Base-by-base conservation (phyloP, 805 yeast species). In the Torulaspora quercuum region DNA sequence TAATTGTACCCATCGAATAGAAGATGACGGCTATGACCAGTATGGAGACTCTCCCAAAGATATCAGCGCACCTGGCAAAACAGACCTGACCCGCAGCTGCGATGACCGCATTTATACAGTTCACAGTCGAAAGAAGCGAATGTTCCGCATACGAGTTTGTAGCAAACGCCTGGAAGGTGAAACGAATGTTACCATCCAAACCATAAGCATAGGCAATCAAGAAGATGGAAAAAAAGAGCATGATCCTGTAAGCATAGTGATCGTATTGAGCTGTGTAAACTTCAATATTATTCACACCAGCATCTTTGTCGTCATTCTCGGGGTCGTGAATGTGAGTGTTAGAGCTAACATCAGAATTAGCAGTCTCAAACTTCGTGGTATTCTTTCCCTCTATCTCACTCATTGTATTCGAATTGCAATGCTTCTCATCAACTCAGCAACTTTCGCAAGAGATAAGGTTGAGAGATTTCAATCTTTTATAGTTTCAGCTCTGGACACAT, bases 11-110 rank as follows among this genome's bases (percentile, higher is more conserved):
- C 31, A 76, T 59, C 8, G 64, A 63, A 48, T 76, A 76, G 42
- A 74, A 68, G 0, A 76, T 21, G 6, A 74, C 57, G 4, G 75
- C 64, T 8, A 71, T 51, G 16, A 67, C 25, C 14, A 71, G 46
- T 35, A 76, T 57, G 41, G 75, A 72, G 29, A 72, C 47, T 57
- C 81, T 67, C 13, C 82, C 81, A 48, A 73, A 75, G n/a, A 67
- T 60, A 55, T 76, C 80, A 12, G 78, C 67, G 24, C 75, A 60
- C 42, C 80, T 58, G 13, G 82, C 81, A 44, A 67, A 74, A 12
- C 73, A 64, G 9, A 76, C 69, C 52, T 76, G 79, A 17, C 78
- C 70, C 6, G 75, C 80, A 22, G 81, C 80, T 15, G 75, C 79
- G 33, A 73, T 69, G 26, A 76, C 78, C n/a, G 73, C 61, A 37